Conservation (phyloP, 2,329 filamentous ascomycete species). For the Stachybotrys chartarum region DNA sequence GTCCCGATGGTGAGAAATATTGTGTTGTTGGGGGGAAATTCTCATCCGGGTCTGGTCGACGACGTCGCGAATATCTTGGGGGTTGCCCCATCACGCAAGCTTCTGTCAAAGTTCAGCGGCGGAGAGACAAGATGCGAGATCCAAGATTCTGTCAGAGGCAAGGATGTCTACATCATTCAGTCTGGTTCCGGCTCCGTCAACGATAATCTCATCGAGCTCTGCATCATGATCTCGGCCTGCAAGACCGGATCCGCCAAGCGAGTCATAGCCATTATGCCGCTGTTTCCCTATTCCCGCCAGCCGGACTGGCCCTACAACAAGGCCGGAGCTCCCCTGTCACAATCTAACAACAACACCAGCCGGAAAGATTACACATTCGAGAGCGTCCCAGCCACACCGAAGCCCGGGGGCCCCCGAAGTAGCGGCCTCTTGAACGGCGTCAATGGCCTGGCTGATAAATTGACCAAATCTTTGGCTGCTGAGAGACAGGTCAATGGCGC, state of each 20-base stretch:
- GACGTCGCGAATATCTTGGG: too few species aligned
- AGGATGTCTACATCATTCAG: conserved; percentile 98
- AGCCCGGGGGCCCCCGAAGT: too few species aligned
- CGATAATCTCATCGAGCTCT: conserved; percentile 91
- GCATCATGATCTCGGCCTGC: conserved; percentile 98
- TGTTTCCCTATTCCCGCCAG: conserved; percentile 96
- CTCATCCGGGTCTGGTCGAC: too few species aligned
- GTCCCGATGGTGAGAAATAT: too few species aligned
- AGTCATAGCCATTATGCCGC: conserved; percentile 87
- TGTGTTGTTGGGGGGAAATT: too few species aligned
- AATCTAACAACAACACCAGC: conserved; percentile 21
- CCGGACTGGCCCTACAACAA: conserved; percentile 98
- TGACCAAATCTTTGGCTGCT: too few species aligned
- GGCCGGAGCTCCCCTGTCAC: conserved; percentile 81
- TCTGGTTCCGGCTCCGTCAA: conserved; percentile 90
- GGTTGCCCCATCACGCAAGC: too few species aligned
- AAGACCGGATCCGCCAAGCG: conserved; percentile 87
- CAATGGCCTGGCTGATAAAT: too few species aligned
- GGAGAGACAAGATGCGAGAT: conserved; percentile 57
- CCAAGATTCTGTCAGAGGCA: conserved; percentile 90
- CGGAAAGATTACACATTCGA: conserved; percentile 77
- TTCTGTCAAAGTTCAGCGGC: too few species aligned
- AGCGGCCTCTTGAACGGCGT: too few species aligned
- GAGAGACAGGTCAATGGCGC: too few species aligned
- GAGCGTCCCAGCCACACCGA: conserved; percentile 78